Conservation (phyloP, 768 basidiomycete genomes). For the Pulveroboletus sp. region DNA sequence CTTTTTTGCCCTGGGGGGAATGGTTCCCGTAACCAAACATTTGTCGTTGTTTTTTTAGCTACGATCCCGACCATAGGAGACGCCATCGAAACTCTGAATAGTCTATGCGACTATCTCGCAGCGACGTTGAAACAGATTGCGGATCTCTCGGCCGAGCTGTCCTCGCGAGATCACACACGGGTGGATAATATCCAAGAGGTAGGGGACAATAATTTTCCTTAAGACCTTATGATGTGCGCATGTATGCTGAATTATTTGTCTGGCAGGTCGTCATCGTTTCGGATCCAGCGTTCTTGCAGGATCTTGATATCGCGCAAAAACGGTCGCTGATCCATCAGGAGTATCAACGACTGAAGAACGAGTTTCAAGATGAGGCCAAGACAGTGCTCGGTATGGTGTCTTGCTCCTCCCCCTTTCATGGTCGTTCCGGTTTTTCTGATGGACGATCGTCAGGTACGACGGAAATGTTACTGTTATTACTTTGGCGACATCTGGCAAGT, state of each 20-base stretch:
- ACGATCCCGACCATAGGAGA: conserved; percentile 76
- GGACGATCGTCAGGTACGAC: conserved; percentile 44
- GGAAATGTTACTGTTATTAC: conserved; percentile 74
- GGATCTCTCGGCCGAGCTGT: conserved; percentile 65
- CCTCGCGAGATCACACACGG: conserved; percentile 63
- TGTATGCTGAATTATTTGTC: neutral
- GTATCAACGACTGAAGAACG: conserved; percentile 43
- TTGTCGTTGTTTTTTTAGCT: conserved; percentile 38
- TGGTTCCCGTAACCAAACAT: neutral
- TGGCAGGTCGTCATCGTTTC: conserved; percentile 45
- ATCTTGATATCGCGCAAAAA: conserved; percentile 66
- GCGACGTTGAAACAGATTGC: conserved; percentile 60
- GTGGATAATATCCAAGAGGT: conserved; percentile 73
- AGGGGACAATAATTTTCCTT: conserved; percentile 7
- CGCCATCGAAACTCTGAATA: conserved; percentile 60
- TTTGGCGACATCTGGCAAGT: conserved; percentile 76
- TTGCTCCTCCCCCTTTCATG: neutral
- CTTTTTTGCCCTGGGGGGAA: neutral
- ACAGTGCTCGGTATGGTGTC: conserved; percentile 45
- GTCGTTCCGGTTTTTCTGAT: neutral
- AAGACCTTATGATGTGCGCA: neutral
- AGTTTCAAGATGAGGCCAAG: conserved; percentile 45
- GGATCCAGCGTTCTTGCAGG: conserved; percentile 54
- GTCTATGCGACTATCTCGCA: conserved; percentile 57
- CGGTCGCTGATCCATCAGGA: conserved; percentile 60